Evolutionary conservation across 2,329 filamentous ascomycete species (phyloP).

Genomic region (Aspergillus pseudoglaucus): DNA sequence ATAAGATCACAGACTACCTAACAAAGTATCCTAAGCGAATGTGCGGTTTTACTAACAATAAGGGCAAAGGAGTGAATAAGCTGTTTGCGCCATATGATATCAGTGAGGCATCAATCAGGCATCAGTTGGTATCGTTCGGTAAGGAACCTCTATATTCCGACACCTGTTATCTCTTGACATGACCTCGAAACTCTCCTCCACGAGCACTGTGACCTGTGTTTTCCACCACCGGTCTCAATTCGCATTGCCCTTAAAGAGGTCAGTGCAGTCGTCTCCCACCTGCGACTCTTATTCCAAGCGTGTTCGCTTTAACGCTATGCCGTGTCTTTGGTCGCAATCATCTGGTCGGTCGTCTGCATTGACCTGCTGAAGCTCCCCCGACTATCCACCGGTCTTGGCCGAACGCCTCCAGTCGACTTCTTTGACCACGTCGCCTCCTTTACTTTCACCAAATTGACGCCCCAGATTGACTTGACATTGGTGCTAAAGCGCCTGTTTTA

Average conservation of each 20-base stretch:
- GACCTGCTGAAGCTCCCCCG: slow-evolving; percentile 15
- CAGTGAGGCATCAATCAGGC: no score
- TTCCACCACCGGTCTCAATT: not conserved
- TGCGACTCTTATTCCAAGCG: not conserved
- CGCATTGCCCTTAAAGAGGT: not conserved
- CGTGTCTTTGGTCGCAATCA: slow-evolving; percentile 6
- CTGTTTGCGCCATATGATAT: no score
- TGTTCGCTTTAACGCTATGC: slow-evolving; percentile 13
- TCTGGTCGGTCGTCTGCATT: slow-evolving; percentile 9
- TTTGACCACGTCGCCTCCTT: slow-evolving; percentile 8
- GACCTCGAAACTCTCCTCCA: not conserved
- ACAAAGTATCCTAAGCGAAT: no score
- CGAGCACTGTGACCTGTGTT: not conserved
- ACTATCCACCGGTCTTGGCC: slow-evolving; percentile 3
- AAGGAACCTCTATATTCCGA: no score
- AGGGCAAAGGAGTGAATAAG: no score
- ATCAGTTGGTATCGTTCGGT: no score
- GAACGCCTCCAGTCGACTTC: slow-evolving; percentile 4
- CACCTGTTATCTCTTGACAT: not conserved
- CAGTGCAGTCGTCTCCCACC: no score
- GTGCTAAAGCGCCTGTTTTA: not conserved
- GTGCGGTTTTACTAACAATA: no score
- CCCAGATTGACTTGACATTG: not conserved
- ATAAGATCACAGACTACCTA: no score
- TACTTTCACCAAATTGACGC: slow-evolving; percentile 1